These are phyloP conservation scores for Cryptococcus neoformans DNA, from an alignment of 1,284 basidiomycete species.

Conservation along the genomic window DNA sequence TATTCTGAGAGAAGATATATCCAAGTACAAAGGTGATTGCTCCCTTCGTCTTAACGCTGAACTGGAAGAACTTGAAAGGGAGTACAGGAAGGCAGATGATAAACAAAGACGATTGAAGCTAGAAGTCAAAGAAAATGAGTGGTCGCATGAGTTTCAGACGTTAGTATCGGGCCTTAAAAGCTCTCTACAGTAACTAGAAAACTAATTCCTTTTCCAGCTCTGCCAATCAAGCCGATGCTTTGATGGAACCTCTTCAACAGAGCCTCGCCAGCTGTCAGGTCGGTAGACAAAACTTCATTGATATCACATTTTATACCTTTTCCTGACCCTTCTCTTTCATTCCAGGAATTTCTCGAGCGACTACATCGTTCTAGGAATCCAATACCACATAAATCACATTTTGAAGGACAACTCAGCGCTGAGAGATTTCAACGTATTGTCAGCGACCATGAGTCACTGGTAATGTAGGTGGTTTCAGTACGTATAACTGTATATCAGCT, in stretches of 20 bases:
- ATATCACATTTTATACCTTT: no score
- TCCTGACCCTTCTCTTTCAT: no score
- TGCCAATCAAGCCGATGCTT: constrained; percentile 81
- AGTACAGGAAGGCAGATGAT: constrained; percentile 76
- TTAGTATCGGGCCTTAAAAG: constrained; percentile 49
- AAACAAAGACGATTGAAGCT: constrained; percentile 78
- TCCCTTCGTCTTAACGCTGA: no score
- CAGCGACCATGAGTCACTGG: constrained; percentile 28
- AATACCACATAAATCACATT: constrained; percentile 19
- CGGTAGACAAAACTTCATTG: neutral
- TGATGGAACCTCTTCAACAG: constrained; percentile 94
- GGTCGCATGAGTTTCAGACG: constrained; percentile 89
- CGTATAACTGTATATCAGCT: constrained; percentile 50
- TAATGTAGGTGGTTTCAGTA: neutral
- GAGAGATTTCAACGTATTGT: constrained; percentile 20
- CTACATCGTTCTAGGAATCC: constrained; percentile 19
- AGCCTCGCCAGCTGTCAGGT: constrained; percentile 31
- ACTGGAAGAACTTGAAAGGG: constrained; percentile 42
- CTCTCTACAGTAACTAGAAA: neutral
- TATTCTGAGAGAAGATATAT: no score
- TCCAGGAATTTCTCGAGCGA: constrained; percentile 29
- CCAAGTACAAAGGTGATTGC: no score
- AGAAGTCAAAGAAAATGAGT: constrained; percentile 93
- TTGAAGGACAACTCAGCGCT: constrained; percentile 28
- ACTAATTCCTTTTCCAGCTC: constrained; percentile 20